These are phyloP conservation scores for Acer negundo DNA, from an alignment of 345 rosid species.

Conservation along the genomic window DNA sequence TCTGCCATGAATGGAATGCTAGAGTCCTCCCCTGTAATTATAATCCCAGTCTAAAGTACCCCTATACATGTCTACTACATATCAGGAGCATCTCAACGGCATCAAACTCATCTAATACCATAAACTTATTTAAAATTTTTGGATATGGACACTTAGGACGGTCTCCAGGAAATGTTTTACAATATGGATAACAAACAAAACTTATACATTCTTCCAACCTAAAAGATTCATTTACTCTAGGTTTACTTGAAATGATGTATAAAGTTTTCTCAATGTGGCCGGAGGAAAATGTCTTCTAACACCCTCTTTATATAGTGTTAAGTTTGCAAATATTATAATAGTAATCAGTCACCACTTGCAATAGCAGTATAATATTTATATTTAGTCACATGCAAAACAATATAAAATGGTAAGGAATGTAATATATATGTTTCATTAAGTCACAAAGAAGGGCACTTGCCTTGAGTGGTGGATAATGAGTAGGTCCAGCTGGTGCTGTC, in stretches of 20 bases:
- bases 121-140: no score
- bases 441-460: conserved; percentile 30
- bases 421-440: conserved; percentile 1
- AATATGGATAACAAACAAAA: background rate
- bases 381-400: background rate
- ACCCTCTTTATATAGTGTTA: background rate
- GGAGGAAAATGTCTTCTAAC: background rate
- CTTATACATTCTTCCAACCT: background rate
- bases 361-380: background rate
- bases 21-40: background rate
- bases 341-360: background rate
- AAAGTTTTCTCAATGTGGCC: background rate
- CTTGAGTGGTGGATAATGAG: conserved; percentile 86
- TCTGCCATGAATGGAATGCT: no score
- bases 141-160: background rate
- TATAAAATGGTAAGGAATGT: background rate
- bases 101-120: background rate
- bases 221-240: background rate
- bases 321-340: background rate
- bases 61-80: background rate
- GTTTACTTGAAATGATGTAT: background rate
- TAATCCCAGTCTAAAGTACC: background rate
- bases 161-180: background rate
- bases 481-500: conserved; percentile 72
- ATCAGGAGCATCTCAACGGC: background rate